These are phyloP conservation scores for Fusarium nurragi DNA, from an alignment of 2,329 filamentous ascomycete genomes.

Conservation along the genomic window DNA sequence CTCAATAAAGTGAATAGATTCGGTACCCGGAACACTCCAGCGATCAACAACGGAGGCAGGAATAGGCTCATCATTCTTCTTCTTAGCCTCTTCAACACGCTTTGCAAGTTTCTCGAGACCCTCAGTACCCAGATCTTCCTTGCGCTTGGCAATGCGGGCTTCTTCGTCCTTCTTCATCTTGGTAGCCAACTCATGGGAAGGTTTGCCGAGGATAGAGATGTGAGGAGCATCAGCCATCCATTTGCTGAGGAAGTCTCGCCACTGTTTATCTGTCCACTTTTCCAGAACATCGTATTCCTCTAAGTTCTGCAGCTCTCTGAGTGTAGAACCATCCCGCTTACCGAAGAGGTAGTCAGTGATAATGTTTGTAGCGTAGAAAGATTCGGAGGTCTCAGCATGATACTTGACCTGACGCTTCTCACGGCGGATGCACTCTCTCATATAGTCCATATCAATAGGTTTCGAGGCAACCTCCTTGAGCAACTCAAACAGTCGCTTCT, in stretches of 20 bases:
- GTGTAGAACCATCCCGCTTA: constrained; percentile 80
- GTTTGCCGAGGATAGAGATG: constrained; percentile 87
- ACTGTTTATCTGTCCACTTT: constrained; percentile 83
- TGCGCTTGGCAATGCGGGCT: constrained; percentile 79
- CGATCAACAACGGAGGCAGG: constrained; percentile 81
- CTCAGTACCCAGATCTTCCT: constrained; percentile 80
- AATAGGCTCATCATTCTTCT: constrained; percentile 87
- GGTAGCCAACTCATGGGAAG: constrained; percentile 80
- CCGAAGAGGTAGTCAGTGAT: constrained; percentile 95
- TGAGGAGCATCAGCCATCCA: constrained; percentile 89
- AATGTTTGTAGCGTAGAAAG: constrained; percentile 84
- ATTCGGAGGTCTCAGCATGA: constrained; percentile 80
- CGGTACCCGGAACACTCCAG: constrained; percentile 83
- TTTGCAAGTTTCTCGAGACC: constrained; percentile 79
- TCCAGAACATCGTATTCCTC: constrained; percentile 74
- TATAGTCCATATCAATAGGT: constrained; percentile 87
- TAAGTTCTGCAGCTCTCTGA: constrained; percentile 67
- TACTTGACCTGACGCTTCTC: constrained; percentile 85
- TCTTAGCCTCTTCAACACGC: constrained; percentile 83
- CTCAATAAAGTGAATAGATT: constrained; percentile 94
- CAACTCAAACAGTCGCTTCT: constrained; percentile 85
- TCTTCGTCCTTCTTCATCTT: constrained; percentile 86
- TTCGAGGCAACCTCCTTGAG: constrained; percentile 82
- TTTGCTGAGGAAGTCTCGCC: constrained; percentile 81
- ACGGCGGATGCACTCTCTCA: constrained; percentile 85